Evolutionary conservation across 768 basidiomycete genomes (phyloP).

Genomic region (Candolleomyces efflorescens): DNA sequence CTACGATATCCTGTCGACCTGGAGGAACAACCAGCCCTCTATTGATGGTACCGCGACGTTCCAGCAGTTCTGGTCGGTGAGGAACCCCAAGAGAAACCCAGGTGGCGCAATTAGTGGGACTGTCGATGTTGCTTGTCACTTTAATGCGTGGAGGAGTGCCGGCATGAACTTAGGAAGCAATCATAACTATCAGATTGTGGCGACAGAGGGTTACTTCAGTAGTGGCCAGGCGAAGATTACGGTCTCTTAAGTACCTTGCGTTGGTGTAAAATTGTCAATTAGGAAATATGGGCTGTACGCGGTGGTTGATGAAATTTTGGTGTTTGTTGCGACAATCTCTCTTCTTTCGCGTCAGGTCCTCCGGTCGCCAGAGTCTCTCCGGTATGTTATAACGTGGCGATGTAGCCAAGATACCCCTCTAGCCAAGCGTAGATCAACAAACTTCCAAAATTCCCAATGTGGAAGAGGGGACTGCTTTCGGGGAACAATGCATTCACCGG

Average conservation of each 20-base stretch:
- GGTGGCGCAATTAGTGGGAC: slow-evolving; percentile 26
- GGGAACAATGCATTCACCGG: too few species aligned
- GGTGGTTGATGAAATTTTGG: too few species aligned
- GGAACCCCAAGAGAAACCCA: slow-evolving; percentile 22
- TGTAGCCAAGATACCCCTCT: too few species aligned
- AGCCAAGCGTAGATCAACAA: too few species aligned
- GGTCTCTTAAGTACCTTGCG: not conserved
- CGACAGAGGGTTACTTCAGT: slow-evolving; percentile 41
- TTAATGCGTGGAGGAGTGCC: slow-evolving; percentile 35
- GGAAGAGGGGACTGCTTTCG: too few species aligned
- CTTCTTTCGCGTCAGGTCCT: too few species aligned
- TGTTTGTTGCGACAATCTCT: too few species aligned
- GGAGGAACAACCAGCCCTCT: slow-evolving; percentile 36
- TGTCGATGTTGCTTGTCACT: slow-evolving; percentile 35
- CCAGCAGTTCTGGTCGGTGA: slow-evolving; percentile 43
- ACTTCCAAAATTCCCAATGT: too few species aligned
- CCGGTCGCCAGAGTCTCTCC: too few species aligned
- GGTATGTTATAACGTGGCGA: too few species aligned
- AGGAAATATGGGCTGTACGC: too few species aligned
- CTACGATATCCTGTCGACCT: slow-evolving; percentile 37
- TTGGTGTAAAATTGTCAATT: too few species aligned
- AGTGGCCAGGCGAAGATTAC: slow-evolving; percentile 24
- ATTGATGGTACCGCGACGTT: slow-evolving; percentile 41
- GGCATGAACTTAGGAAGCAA: slow-evolving; percentile 35
- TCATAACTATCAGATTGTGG: slow-evolving; percentile 43